Evolutionary conservation across 1,139 yeast species (phyloP).

Genomic region (Lodderomyces metapsilosis): DNA sequence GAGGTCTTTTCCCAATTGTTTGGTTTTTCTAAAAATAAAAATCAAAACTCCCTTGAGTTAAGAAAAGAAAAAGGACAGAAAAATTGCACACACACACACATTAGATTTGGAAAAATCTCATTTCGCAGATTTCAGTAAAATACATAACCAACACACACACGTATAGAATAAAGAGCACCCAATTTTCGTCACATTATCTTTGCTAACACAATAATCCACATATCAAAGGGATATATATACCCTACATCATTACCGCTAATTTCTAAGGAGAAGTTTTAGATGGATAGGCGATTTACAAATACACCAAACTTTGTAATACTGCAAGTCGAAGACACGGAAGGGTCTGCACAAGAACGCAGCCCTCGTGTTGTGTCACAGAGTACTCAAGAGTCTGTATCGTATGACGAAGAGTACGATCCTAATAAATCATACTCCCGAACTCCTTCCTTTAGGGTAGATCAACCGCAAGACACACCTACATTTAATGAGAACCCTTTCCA

Average conservation of each 20-base stretch:
- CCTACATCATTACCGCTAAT: background rate
- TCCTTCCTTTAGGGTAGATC: slow-evolving; percentile 4
- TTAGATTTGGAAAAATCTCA: no score
- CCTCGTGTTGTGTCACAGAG: background rate
- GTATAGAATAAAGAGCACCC: no score
- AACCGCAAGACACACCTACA: background rate
- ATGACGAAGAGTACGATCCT: slow-evolving; percentile 14
- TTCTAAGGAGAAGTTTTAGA: background rate
- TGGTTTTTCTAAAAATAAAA: no score
- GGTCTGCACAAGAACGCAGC: background rate
- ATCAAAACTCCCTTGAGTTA: no score
- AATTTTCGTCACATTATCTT: no score
- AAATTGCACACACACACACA: background rate
- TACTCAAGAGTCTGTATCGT: slow-evolving; percentile 1
- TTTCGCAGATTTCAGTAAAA: no score
- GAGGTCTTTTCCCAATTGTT: no score
- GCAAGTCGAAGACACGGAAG: background rate
- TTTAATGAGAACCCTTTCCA: background rate
- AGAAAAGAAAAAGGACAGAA: background rate
- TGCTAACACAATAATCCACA: no score
- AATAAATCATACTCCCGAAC: slow-evolving; percentile 11
- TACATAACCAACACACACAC: no score
- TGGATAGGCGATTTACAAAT: background rate
- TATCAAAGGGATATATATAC: background rate
- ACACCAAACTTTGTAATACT: background rate